These are phyloP conservation scores for Boletus subcaerulescens DNA, from an alignment of 768 basidiomycete genomes.

Conservation along the genomic window DNA sequence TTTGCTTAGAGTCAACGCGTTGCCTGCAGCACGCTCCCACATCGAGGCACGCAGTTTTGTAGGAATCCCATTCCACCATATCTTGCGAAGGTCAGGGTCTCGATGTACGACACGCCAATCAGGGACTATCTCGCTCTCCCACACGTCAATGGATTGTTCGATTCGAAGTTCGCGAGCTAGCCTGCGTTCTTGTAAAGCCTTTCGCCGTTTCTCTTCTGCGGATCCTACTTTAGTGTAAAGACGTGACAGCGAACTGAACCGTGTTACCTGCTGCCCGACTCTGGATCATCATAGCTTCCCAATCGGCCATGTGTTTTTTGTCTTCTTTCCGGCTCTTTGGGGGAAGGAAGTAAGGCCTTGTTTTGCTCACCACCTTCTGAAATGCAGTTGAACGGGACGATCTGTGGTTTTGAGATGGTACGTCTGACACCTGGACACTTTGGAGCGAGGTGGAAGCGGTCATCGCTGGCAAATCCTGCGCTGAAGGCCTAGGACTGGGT, in stretches of 20 bases:
- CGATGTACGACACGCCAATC: slow-evolving; percentile 78
- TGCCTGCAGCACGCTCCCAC: slow-evolving; percentile 88
- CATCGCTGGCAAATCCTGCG: slow-evolving; percentile 22
- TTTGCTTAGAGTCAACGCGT: slow-evolving; percentile 78
- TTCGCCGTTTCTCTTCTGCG: slow-evolving; percentile 68
- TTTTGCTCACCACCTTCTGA: slow-evolving; percentile 80
- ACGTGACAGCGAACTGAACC: neutral
- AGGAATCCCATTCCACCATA: slow-evolving; percentile 92
- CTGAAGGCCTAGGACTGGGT: slow-evolving; percentile 5
- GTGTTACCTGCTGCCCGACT: slow-evolving; percentile 67
- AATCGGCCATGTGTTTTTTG: slow-evolving; percentile 77
- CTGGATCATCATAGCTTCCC: slow-evolving; percentile 85
- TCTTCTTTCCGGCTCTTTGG: slow-evolving; percentile 80
- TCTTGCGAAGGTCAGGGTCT: slow-evolving; percentile 57
- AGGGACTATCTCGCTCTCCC: slow-evolving; percentile 78
- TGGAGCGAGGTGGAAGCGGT: slow-evolving; percentile 33
- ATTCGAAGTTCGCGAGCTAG: slow-evolving; percentile 61
- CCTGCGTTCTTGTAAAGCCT: slow-evolving; percentile 60
- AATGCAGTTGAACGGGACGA: slow-evolving; percentile 55
- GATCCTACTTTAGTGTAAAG: slow-evolving; percentile 1
- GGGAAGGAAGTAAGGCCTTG: slow-evolving; percentile 80
- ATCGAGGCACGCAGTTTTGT: slow-evolving; percentile 72
- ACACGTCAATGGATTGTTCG: slow-evolving; percentile 66
- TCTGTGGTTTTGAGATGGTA: slow-evolving; percentile 33
- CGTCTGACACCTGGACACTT: slow-evolving; percentile 15